A percentile compares a stretch with the other conserved stretches of the same genome.
phyloP scores from a whole-genome alignment of 2,329 filamentous ascomycete genomes.

The Nothophoma quercina region DNA sequence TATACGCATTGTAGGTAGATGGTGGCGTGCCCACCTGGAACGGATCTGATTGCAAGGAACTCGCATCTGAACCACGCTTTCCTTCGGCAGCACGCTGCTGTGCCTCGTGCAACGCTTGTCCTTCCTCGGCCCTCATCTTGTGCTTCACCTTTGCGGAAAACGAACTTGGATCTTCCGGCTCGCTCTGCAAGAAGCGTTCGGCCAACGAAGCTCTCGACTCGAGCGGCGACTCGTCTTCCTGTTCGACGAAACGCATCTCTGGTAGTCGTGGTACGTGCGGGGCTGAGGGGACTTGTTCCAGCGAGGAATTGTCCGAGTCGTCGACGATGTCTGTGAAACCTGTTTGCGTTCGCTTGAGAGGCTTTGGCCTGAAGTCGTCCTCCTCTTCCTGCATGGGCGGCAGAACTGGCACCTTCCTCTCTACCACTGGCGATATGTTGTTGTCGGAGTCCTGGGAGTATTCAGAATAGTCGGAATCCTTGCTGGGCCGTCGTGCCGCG shows the following conservation, averaged over 20 bases:
- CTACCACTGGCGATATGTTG: slow-evolving; percentile 30
- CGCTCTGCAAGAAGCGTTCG: slow-evolving; percentile 41
- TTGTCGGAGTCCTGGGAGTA: slow-evolving; percentile 38
- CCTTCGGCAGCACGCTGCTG: slow-evolving; percentile 34
- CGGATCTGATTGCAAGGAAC: slow-evolving; percentile 33
- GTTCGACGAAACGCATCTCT: slow-evolving; percentile 26
- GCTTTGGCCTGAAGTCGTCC: slow-evolving; percentile 62
- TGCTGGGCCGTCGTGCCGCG: slow-evolving; percentile 31
- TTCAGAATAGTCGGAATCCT: slow-evolving; percentile 43
- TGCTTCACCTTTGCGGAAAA: slow-evolving; percentile 57
- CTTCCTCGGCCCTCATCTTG: slow-evolving; percentile 62
- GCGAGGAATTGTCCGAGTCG: slow-evolving; percentile 25
- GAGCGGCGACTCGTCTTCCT: slow-evolving; percentile 37
- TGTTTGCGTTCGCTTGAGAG: slow-evolving; percentile 66
- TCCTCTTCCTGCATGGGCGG: slow-evolving; percentile 47
- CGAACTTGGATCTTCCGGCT: slow-evolving; percentile 49
- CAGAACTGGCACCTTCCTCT: slow-evolving; percentile 34
- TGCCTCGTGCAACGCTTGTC: slow-evolving; percentile 57
- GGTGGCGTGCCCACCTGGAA: slow-evolving; percentile 41
- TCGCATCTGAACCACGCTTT: slow-evolving; percentile 42
- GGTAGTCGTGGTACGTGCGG: slow-evolving; percentile 40
- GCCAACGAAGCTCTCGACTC: slow-evolving; percentile 33
- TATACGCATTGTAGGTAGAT: slow-evolving; percentile 23
- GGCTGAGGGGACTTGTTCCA: slow-evolving; percentile 56
- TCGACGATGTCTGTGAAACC: slow-evolving; percentile 50